Conservation (phyloP, 768 basidiomycete genomes). For the Boletus tomentosulus region DNA sequence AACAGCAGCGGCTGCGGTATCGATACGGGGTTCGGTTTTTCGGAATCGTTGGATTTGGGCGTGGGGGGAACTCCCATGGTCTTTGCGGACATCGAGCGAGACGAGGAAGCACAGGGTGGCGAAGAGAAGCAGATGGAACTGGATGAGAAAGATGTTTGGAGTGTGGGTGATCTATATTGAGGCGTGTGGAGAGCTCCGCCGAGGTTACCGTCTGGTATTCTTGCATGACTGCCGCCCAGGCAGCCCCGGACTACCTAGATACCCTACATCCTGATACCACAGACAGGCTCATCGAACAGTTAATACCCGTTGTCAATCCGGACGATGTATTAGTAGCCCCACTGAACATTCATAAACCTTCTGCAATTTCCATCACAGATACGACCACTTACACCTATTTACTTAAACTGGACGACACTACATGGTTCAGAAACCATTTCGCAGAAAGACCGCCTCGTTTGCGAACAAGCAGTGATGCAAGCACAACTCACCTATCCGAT, state of each 20-base stretch:
- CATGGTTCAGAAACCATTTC: background rate
- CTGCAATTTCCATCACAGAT: background rate
- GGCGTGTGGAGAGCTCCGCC: background rate
- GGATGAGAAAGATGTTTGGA: background rate
- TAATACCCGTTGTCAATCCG: background rate
- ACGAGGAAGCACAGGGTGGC: background rate
- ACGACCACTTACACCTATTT: background rate
- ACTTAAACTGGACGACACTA: background rate
- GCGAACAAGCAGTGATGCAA: background rate
- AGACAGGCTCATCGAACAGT: background rate
- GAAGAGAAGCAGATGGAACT: background rate
- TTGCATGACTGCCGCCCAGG: background rate
- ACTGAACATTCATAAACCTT: background rate
- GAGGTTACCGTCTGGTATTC: background rate
- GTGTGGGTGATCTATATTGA: background rate
- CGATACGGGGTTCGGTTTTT: background rate
- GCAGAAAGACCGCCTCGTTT: background rate
- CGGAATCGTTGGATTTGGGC: background rate
- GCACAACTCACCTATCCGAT: constrained; percentile 1
- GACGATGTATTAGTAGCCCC: background rate
- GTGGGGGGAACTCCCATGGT: background rate
- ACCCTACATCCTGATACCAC: background rate
- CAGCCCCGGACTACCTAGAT: background rate
- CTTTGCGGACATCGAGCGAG: background rate
- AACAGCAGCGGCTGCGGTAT: background rate